Base-by-base conservation (phyloP, 306 rosid genomes). In the Abrus precatorius region DNA sequence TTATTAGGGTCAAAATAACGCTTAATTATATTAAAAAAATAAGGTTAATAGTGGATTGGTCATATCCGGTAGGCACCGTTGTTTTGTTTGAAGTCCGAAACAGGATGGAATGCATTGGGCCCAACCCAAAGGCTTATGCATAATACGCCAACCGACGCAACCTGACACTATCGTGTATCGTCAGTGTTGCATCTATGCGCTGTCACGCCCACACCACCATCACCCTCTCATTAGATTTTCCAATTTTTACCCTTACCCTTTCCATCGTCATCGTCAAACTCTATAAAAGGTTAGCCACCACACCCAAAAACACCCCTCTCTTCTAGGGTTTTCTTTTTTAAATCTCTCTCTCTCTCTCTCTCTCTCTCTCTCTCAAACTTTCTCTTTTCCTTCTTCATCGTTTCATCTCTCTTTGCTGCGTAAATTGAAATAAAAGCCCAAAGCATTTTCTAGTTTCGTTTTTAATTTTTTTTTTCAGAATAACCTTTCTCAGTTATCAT, bases 301-400 rank as follows among this genome's bases (percentile, higher is more conserved):
- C 43, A 9, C 6, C 40, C 1, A 12, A 5, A 27, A 5, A 1
- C 29, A 0, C 12, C 27, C 11, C 29, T 5, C 41, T 27, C 28
- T 45, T 69, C 65, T 72, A 53, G 77, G 77, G 64, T 72, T 72
- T 40, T 54, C 40, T 30, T 7, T 45, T 12, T 29, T 33, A 27
- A 41, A 36, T 67, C 34, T 40, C n/a, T 47, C 12, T 47, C 52
- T 47, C 52, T 47, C 52, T 9, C 52, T 5, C 56, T 3, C 27
- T 13, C 6, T 52, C 56, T 52, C 20, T 13, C 27, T 12, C 27
- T 52, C 56, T 52, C 0, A 5, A 7, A 5, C 38, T 38, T 4
- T 70, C 41, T 30, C 74, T 6, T 2, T 5, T 43, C 0, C 8
- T 6, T 2, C 14, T 1, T 65, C 30, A 13, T 9, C n/a, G 1